phyloP scores from a whole-genome alignment of 1,139 yeast genomes.

The Geotrichum candidum region DNA sequence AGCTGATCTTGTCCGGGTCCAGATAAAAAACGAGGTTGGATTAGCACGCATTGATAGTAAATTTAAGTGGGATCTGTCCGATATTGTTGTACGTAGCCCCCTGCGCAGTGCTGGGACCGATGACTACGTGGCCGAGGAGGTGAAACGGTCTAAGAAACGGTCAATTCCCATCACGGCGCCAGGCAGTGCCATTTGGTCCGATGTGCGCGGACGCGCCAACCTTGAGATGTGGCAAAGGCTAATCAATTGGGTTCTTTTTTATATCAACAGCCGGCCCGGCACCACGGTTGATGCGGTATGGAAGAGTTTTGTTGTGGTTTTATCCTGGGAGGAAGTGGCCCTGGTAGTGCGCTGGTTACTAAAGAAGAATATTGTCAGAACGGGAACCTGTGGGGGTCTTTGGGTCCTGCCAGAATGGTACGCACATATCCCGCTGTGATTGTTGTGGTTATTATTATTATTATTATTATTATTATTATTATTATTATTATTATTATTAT shows the following conservation, averaged over 20 bases:
- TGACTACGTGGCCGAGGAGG: constrained; percentile 10
- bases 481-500: not conserved
- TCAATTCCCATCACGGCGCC: constrained; percentile 52
- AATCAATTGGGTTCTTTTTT: constrained; percentile 50
- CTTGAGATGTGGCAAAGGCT: constrained; percentile 53
- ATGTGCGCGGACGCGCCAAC: constrained; percentile 56
- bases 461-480: not conserved
- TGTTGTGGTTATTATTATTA: not conserved
- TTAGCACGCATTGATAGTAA: constrained; percentile 48
- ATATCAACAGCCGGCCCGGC: constrained; percentile 52
- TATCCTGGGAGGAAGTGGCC: constrained; percentile 47
- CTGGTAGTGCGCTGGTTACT: constrained; percentile 55
- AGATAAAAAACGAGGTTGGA: not conserved
- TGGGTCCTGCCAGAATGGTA: constrained; percentile 54
- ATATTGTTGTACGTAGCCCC: constrained; percentile 36
- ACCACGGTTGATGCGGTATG: constrained; percentile 37
- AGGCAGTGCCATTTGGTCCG: constrained; percentile 69
- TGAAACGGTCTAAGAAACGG: constrained; percentile 8
- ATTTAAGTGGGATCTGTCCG: constrained; percentile 52
- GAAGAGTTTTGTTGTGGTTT: constrained; percentile 35
- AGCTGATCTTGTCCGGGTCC: constrained; percentile 46
- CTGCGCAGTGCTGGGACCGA: constrained; percentile 6
- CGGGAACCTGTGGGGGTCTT: constrained; percentile 43
- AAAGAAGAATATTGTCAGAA: constrained; percentile 38
- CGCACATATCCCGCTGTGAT: constrained; percentile 12